Percentiles rank a stretch among this genome's conserved stretches.
phyloP scores from a whole-genome alignment of 352 stramenopile genomes.

The Phytophthora pistaciae region DNA sequence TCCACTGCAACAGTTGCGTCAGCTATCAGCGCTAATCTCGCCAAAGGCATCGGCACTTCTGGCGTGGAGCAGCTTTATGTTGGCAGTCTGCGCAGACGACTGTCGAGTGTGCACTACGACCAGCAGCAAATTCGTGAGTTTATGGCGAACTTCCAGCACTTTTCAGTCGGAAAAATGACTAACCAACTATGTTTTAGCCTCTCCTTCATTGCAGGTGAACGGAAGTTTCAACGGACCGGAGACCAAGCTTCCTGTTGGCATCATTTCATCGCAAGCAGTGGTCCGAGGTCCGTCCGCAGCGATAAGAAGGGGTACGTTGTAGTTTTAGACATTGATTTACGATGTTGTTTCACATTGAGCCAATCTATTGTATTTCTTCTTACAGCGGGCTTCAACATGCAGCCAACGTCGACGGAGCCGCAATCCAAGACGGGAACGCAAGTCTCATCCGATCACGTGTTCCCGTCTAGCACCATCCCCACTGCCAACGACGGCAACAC shows the following conservation, averaged over 20 bases:
- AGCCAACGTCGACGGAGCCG: slow-evolving; percentile 51
- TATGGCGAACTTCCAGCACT: neutral
- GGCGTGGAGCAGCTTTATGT: slow-evolving; percentile 49
- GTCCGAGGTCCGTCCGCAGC: slow-evolving; percentile 40
- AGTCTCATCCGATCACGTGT: slow-evolving; percentile 2
- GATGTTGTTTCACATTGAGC: neutral
- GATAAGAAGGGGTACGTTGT: slow-evolving; percentile 39
- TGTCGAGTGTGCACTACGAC: slow-evolving; percentile 71
- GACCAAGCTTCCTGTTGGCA: slow-evolving; percentile 40
- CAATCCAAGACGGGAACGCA: slow-evolving; percentile 1
- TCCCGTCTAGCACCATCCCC: slow-evolving; percentile 21
- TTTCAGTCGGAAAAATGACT: neutral
- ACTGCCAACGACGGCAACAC: slow-evolving; percentile 9
- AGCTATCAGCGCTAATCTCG: slow-evolving; percentile 37
- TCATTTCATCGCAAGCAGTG: slow-evolving; percentile 60
- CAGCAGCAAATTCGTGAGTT: slow-evolving; percentile 44
- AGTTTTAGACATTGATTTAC: neutral
- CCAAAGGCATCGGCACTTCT: slow-evolving; percentile 14
- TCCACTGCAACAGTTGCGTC: slow-evolving; percentile 61
- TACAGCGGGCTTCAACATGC: slow-evolving; percentile 40
- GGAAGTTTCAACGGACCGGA: slow-evolving; percentile 22
- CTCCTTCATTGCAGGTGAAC: slow-evolving; percentile 27
- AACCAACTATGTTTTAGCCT: slow-evolving; percentile 9
- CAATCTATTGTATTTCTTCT: neutral
- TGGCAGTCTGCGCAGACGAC: slow-evolving; percentile 44